These are phyloP conservation scores for Leccinellum rugosiceps DNA, from an alignment of 768 basidiomycete genomes.

Conservation along the genomic window DNA sequence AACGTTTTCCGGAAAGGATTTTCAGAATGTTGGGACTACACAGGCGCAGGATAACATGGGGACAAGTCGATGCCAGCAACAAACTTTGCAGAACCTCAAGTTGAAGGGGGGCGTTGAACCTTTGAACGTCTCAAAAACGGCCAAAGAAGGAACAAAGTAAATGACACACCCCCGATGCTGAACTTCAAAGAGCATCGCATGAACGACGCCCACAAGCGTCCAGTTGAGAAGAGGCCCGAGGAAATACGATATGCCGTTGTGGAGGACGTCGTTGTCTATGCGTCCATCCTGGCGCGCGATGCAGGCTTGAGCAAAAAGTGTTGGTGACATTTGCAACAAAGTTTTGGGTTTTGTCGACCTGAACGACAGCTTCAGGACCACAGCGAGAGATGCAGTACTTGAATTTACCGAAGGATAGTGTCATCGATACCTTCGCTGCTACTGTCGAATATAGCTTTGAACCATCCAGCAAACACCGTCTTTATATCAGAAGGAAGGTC, in stretches of 20 bases:
- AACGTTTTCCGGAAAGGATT: conserved; percentile 39
- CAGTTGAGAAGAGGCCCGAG: conserved; percentile 69
- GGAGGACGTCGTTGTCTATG: conserved; percentile 64
- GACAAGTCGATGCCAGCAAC: conserved; percentile 61
- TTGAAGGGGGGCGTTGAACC: conserved; percentile 47
- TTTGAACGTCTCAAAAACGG: conserved; percentile 19
- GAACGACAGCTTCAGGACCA: conserved; percentile 4
- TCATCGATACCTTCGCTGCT: conserved; percentile 83
- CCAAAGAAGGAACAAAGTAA: background rate
- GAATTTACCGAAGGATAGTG: conserved; percentile 56
- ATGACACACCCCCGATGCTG: conserved; percentile 48
- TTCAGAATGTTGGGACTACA: conserved; percentile 57
- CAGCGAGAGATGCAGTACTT: background rate
- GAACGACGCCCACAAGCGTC: conserved; percentile 75
- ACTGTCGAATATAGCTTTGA: conserved; percentile 74
- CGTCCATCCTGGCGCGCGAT: conserved; percentile 43
- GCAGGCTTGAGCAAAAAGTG: conserved; percentile 65
- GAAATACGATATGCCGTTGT: conserved; percentile 78
- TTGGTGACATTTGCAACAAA: conserved; percentile 63
- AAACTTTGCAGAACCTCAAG: conserved; percentile 66
- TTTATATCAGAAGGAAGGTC: conserved; percentile 43
- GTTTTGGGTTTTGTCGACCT: conserved; percentile 72
- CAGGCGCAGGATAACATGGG: conserved; percentile 60
- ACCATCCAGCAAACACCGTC: conserved; percentile 55
- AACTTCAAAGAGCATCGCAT: conserved; percentile 59